These are phyloP conservation scores for Saccharomycopsis sp. DNA, from an alignment of 805 yeast species.

Conservation along the genomic window DNA sequence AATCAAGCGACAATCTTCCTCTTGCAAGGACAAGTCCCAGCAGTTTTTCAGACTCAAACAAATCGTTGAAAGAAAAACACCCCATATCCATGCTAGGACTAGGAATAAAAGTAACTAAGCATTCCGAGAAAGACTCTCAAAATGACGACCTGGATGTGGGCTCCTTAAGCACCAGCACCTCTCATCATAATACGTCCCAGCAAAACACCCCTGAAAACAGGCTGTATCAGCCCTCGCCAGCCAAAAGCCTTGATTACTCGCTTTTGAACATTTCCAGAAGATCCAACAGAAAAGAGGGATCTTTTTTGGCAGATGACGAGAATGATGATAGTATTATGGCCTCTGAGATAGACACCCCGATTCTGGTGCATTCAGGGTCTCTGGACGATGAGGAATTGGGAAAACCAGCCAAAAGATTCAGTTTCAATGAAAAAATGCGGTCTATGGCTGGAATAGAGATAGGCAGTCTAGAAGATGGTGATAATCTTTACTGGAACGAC, in stretches of 20 bases:
- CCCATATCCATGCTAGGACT: background rate
- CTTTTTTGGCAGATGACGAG: slow-evolving; percentile 17
- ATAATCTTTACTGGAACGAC: background rate
- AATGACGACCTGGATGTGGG: background rate
- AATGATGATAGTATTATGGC: background rate
- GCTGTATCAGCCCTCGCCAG: background rate
- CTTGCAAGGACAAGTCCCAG: background rate
- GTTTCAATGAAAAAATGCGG: background rate
- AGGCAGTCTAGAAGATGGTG: background rate
- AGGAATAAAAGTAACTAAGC: slow-evolving; percentile 1
- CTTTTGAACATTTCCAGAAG: background rate
- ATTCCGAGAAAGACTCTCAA: background rate
- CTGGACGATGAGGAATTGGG: background rate
- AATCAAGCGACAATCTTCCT: background rate
- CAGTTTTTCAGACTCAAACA: background rate
- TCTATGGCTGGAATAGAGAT: background rate
- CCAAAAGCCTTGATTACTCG: background rate
- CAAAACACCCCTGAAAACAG: background rate
- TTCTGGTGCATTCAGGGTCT: background rate
- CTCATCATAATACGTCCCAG: background rate
- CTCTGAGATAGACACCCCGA: no score
- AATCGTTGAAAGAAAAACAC: background rate
- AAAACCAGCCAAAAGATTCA: background rate
- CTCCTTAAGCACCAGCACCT: background rate
- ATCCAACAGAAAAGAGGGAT: background rate